These are phyloP conservation scores for Salix udensis DNA, from an alignment of 345 rosid genomes.

Conservation along the genomic window DNA sequence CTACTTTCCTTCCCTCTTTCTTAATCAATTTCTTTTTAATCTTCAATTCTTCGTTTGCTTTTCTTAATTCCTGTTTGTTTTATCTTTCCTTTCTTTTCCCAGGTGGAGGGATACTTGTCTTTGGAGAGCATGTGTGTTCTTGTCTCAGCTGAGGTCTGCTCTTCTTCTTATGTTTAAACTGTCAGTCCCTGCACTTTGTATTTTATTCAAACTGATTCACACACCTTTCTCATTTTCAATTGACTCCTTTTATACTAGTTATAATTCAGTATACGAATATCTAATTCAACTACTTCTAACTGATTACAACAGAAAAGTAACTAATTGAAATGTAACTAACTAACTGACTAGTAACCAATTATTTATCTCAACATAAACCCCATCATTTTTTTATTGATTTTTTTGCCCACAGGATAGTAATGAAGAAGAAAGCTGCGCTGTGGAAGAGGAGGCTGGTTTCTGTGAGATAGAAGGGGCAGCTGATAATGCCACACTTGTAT, in stretches of 20 bases:
- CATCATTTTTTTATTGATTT: neutral
- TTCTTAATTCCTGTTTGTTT: neutral
- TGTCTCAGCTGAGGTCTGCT: slow-evolving; percentile 38
- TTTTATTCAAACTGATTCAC: no score
- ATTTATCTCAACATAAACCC: neutral
- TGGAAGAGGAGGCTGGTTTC: slow-evolving; percentile 25
- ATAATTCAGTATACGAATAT: no score
- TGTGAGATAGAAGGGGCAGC: slow-evolving; percentile 31
- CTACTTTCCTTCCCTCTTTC: neutral
- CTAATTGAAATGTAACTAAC: no score
- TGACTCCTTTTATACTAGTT: no score
- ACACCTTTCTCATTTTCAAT: no score
- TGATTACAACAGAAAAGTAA: no score
- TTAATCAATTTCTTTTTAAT: no score
- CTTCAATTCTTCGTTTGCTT: neutral
- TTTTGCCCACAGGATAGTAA: slow-evolving; percentile 23
- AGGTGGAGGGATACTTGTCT: slow-evolving; percentile 62
- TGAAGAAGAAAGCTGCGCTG: slow-evolving; percentile 19
- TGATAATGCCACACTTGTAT: slow-evolving; percentile 64
- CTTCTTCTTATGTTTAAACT: neutral
- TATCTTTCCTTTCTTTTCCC: slow-evolving; percentile 1
- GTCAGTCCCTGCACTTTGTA: no score
- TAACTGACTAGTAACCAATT: no score
- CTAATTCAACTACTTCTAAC: no score
- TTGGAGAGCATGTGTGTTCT: slow-evolving; percentile 48